Evolutionary conservation across 768 basidiomycete species (phyloP).

Genomic region (Leccinum variicolor): DNA sequence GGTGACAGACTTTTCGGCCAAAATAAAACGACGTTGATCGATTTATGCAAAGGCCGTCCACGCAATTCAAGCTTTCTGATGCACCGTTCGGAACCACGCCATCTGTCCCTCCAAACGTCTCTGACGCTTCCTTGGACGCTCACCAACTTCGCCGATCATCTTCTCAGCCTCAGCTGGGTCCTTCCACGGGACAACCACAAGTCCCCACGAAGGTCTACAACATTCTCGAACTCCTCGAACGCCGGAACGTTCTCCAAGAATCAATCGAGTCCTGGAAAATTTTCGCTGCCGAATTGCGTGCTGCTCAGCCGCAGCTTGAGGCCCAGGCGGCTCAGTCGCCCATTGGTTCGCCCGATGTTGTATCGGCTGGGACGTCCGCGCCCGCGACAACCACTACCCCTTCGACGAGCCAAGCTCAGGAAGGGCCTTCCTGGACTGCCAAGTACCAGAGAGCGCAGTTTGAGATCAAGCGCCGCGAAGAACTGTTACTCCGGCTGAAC

Average conservation of each 20-base stretch:
- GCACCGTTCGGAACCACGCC: constrained; percentile 4
- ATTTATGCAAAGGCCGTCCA: constrained; percentile 11
- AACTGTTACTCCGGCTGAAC: constrained; percentile 25
- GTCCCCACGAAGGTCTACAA: constrained; percentile 21
- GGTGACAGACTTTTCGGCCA: neutral
- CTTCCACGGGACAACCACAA: constrained; percentile 10
- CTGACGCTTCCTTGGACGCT: constrained; percentile 9
- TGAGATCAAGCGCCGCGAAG: constrained; percentile 31
- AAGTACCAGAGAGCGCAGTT: constrained; percentile 25
- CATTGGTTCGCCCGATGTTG: neutral
- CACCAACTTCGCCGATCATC: constrained; percentile 27
- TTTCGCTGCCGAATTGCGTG: constrained; percentile 18
- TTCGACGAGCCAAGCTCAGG: constrained; percentile 9
- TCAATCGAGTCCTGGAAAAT: constrained; percentile 25
- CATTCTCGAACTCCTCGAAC: constrained; percentile 25
- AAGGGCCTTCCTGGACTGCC: constrained; percentile 15
- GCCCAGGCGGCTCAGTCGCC: constrained; percentile 1
- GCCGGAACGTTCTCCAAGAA: constrained; percentile 23
- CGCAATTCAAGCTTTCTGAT: neutral
- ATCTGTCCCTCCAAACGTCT: neutral
- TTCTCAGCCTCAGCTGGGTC: constrained; percentile 27
- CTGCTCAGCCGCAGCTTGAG: constrained; percentile 12
- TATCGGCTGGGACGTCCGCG: neutral
- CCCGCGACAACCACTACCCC: neutral
- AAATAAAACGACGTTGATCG: constrained; percentile 6